A percentile compares a stretch with the other conserved stretches of the same genome.
phyloP scores from a whole-genome alignment of 345 rosid species.

The Hevea brasiliensis region DNA sequence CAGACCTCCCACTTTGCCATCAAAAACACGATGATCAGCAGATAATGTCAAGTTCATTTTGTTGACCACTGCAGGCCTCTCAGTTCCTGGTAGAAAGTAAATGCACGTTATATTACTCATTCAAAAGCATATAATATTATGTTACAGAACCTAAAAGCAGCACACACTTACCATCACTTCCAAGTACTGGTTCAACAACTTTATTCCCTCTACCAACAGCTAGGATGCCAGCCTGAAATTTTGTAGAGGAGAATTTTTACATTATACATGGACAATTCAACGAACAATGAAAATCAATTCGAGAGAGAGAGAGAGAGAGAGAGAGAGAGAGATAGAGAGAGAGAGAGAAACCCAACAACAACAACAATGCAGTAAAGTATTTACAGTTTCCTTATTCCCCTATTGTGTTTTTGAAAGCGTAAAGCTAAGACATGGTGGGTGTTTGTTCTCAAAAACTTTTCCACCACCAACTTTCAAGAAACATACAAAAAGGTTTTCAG shows the following conservation, averaged over 20 bases:
- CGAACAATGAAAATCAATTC: neutral
- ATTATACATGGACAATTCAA: neutral
- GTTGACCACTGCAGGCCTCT: conserved; percentile 65
- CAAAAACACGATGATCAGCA: conserved; percentile 92
- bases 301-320: neutral
- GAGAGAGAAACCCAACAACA: neutral
- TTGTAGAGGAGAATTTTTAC: neutral
- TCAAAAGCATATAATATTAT: neutral
- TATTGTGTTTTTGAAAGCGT: neutral
- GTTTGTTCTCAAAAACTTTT: too few relatives aligned
- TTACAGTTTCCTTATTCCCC: neutral
- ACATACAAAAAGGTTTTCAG: neutral
- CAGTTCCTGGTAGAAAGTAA: conserved; percentile 53
- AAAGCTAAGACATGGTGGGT: neutral
- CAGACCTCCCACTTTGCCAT: conserved; percentile 89
- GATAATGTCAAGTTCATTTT: conserved; percentile 87
- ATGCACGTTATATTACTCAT: conserved; percentile 1
- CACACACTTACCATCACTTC: conserved; percentile 62
- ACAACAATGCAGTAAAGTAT: neutral
- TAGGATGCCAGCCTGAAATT: conserved; percentile 84
- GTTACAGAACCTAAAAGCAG: neutral
- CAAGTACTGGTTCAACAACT: conserved; percentile 69
- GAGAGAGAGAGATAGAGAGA: too few relatives aligned
- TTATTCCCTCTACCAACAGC: conserved; percentile 92
- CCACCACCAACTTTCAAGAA: neutral